These are phyloP conservation scores for Aureobasidium sp. DNA, from an alignment of 2,329 filamentous ascomycete species.

Conservation along the genomic window DNA sequence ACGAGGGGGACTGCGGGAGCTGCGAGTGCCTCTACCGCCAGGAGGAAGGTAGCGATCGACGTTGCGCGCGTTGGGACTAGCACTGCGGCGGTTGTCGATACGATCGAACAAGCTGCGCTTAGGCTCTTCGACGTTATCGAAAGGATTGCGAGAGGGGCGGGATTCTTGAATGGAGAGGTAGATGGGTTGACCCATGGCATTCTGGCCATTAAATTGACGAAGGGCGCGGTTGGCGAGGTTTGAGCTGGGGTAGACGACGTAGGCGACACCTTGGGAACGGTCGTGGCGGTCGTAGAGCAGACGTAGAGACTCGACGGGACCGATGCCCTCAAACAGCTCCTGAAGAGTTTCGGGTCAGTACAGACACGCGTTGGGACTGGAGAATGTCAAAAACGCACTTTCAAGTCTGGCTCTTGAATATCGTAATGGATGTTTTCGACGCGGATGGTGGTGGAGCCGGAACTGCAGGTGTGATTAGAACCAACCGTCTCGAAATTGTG, in stretches of 20 bases:
- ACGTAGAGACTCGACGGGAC: conserved; percentile 58
- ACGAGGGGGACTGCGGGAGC: conserved; percentile 41
- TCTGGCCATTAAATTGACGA: conserved; percentile 76
- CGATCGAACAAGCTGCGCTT: conserved; percentile 58
- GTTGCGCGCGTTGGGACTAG: conserved; percentile 51
- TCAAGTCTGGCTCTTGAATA: conserved; percentile 64
- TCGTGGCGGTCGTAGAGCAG: conserved; percentile 81
- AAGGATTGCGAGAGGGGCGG: conserved; percentile 32
- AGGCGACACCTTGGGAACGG: conserved; percentile 77
- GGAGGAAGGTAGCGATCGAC: conserved; percentile 72
- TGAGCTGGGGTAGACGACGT: conserved; percentile 65
- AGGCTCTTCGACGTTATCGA: conserved; percentile 42
- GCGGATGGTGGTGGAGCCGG: conserved; percentile 55
- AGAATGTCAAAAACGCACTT: not conserved
- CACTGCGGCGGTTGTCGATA: conserved; percentile 39
- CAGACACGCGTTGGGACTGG: no score
- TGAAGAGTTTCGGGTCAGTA: conserved; percentile 28
- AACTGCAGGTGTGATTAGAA: not conserved
- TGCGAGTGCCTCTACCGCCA: conserved; percentile 41
- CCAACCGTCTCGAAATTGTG: not conserved
- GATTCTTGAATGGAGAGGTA: conserved; percentile 55
- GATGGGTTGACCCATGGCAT: conserved; percentile 78
- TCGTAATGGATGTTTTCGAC: conserved; percentile 93
- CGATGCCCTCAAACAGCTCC: conserved; percentile 76
- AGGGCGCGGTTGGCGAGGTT: conserved; percentile 69